phyloP scores from a whole-genome alignment of 2,329 filamentous ascomycete genomes.

The Nemania sp. region DNA sequence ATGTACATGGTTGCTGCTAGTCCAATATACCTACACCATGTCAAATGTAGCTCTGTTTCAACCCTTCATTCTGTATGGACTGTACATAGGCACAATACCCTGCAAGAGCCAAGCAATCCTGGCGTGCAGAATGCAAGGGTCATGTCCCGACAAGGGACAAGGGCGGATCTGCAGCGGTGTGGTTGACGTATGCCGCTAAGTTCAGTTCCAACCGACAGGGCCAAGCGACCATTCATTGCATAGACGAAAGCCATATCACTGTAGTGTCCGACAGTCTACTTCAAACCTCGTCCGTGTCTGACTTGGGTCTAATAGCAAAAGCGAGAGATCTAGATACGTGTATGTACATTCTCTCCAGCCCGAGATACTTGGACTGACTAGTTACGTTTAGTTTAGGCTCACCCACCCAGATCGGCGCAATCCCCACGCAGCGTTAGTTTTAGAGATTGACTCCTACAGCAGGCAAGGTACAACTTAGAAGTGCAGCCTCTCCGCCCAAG shows the following conservation, averaged over 20 bases:
- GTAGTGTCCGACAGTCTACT: not conserved
- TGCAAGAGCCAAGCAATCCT: not conserved
- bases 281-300: not conserved
- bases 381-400: not conserved
- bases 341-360: no score
- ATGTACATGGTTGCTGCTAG: not conserved
- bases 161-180: conserved; percentile 20
- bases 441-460: not conserved
- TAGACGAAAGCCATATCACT: not conserved
- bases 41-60: not conserved
- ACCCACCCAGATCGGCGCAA: not conserved
- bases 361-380: no score
- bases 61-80: not conserved
- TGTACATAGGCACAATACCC: not conserved
- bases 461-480: not conserved
- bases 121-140: conserved; percentile 18
- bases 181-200: conserved; percentile 5
- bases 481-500: not conserved
- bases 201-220: not conserved
- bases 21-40: not conserved
- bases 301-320: not conserved
- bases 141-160: not conserved
- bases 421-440: not conserved
- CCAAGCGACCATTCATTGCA: not conserved
- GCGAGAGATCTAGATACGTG: not conserved